Evolutionary conservation across 2,329 filamentous ascomycete species (phyloP).

Genomic region (Ophiobolus disseminans): DNA sequence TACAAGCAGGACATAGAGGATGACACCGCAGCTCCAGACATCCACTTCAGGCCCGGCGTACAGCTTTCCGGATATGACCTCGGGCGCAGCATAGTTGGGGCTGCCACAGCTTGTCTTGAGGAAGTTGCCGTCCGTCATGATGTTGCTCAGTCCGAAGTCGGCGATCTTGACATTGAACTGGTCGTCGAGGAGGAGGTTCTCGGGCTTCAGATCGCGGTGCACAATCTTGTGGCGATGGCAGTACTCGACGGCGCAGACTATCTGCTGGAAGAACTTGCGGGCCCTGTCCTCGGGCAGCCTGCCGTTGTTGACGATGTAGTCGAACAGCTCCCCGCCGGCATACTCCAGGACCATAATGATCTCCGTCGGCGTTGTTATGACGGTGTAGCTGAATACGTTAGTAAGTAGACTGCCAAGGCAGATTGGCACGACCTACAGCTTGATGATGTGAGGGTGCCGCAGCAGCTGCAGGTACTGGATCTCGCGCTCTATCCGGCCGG

Average conservation of each 20-base stretch:
- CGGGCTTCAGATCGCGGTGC: constrained; percentile 94
- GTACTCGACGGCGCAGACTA: constrained; percentile 98
- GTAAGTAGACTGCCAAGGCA: background rate
- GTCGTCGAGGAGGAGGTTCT: constrained; percentile 93
- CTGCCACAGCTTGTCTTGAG: constrained; percentile 98
- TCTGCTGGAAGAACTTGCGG: constrained; percentile 98
- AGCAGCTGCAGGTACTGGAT: constrained; percentile 97
- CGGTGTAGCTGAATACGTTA: constrained; percentile 73
- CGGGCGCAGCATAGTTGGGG: constrained; percentile 96
- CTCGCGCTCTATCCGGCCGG: constrained; percentile 93
- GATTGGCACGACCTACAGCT: constrained; percentile 71
- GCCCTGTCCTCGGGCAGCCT: constrained; percentile 90
- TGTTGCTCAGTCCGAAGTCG: constrained; percentile 97
- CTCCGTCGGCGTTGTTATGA: constrained; percentile 91
- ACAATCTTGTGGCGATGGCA: constrained; percentile 99
- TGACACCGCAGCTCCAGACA: constrained; percentile 96
- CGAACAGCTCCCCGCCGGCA: constrained; percentile 93
- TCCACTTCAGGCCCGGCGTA: constrained; percentile 98
- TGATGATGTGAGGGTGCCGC: constrained; percentile 98
- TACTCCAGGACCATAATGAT: constrained; percentile 99
- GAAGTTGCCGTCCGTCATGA: constrained; percentile 99
- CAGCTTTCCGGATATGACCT: constrained; percentile 96
- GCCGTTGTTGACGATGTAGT: constrained; percentile 95
- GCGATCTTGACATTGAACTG: constrained; percentile 99
- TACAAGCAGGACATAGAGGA: constrained; percentile 71